These are phyloP conservation scores for Decorospora gaudefroyi DNA, from an alignment of 2,329 filamentous ascomycete genomes.

Conservation along the genomic window DNA sequence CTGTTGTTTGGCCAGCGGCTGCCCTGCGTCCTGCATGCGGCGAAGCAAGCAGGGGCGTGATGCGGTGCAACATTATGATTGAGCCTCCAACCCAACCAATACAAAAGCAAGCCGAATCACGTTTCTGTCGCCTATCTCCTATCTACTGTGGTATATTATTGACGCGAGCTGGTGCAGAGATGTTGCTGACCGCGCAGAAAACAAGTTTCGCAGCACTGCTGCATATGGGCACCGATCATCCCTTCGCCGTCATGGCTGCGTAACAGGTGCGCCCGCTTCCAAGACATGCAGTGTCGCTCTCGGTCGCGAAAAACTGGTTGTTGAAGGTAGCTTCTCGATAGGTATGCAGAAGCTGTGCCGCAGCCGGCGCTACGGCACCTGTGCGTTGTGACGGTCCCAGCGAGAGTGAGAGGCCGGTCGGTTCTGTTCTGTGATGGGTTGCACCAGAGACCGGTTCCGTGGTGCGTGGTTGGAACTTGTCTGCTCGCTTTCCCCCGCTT, in stretches of 20 bases:
- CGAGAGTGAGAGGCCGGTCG: slow-evolving; percentile 2
- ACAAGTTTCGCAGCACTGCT: slow-evolving; percentile 3
- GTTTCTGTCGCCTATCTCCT: no score
- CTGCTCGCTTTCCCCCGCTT: slow-evolving; percentile 1
- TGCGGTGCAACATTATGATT: not conserved
- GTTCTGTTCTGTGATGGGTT: slow-evolving; percentile 8
- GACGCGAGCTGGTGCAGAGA: no score
- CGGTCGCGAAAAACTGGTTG: slow-evolving; percentile 7
- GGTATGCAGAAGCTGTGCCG: slow-evolving; percentile 31
- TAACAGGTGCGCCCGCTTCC: slow-evolving; percentile 10
- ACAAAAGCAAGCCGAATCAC: no score
- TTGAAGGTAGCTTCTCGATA: slow-evolving; percentile 1
- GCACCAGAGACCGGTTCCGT: slow-evolving; percentile 7
- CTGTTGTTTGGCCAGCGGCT: not conserved
- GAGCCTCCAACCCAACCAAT: not conserved
- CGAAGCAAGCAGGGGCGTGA: not conserved
- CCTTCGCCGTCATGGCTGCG: slow-evolving; percentile 18
- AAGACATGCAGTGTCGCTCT: slow-evolving; percentile 9
- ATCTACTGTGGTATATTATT: no score
- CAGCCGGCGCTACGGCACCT: slow-evolving; percentile 26
- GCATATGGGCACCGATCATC: slow-evolving; percentile 3
- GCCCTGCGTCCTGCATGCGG: slow-evolving; percentile 3
- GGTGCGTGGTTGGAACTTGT: not conserved
- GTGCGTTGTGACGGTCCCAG: slow-evolving; percentile 5
- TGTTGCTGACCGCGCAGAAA: no score